Evolutionary conservation across 352 stramenopile species (phyloP).

Genomic region (Pythium folliculosum): DNA sequence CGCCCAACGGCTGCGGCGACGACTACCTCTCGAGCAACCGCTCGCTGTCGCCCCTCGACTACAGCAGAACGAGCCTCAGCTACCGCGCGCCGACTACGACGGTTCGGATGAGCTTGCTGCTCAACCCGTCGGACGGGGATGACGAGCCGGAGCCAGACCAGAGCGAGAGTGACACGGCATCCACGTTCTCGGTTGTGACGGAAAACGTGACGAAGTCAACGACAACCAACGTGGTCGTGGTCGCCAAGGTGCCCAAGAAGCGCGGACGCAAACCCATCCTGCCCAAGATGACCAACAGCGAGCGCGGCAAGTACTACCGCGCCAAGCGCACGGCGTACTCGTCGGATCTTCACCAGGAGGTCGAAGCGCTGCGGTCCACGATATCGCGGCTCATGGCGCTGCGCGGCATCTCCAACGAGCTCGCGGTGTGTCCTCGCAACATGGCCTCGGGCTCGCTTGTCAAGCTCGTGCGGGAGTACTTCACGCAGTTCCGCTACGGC

Average conservation of each 20-base stretch:
- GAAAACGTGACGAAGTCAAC: background rate
- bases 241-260: constrained; percentile 35
- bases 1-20: too few relatives aligned
- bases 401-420: constrained; percentile 27
- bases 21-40: background rate
- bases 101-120: constrained; percentile 9
- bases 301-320: constrained; percentile 62
- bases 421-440: constrained; percentile 18
- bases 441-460: constrained; percentile 31
- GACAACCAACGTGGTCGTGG: background rate
- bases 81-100: background rate
- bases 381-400: constrained; percentile 44
- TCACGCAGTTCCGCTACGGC: constrained; percentile 60
- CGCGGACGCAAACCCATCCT: constrained; percentile 33
- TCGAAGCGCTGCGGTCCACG: constrained; percentile 48
- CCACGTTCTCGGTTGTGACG: background rate
- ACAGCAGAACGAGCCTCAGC: background rate
- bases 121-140: constrained; percentile 17
- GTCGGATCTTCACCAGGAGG: constrained; percentile 40
- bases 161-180: background rate
- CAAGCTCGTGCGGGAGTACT: constrained; percentile 61
- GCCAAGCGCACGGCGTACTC: constrained; percentile 53
- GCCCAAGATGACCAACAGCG: constrained; percentile 51
- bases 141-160: background rate
- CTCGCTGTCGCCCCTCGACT: background rate